These are phyloP conservation scores for Thielaviopsis punctulata DNA, from an alignment of 2,329 filamentous ascomycete genomes.

Conservation along the genomic window DNA sequence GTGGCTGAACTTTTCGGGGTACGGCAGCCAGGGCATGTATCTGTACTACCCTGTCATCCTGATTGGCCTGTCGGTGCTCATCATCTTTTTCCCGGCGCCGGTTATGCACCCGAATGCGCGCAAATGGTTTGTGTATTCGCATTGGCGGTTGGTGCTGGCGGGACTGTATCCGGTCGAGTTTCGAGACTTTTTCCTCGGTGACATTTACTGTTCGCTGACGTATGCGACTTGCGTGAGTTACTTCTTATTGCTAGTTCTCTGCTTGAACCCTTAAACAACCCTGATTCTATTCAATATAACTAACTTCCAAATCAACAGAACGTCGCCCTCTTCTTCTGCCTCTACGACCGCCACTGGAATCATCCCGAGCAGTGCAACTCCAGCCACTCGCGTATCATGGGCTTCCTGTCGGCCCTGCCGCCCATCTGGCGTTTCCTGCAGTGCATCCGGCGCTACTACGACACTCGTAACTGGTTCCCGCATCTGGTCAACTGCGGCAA, in stretches of 20 bases:
- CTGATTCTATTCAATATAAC: too few species aligned
- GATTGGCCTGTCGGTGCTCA: slow-evolving; percentile 45
- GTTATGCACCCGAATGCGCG: slow-evolving; percentile 61
- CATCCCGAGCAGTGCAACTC: slow-evolving; percentile 69
- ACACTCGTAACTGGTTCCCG: slow-evolving; percentile 76
- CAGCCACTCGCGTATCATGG: slow-evolving; percentile 61
- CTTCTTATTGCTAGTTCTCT: slow-evolving; percentile 3
- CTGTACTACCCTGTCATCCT: slow-evolving; percentile 77
- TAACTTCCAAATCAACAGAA: slow-evolving; percentile 37
- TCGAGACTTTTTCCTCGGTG: slow-evolving; percentile 89
- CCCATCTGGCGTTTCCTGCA: slow-evolving; percentile 83
- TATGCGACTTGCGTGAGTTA: slow-evolving; percentile 41
- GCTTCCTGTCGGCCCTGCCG: slow-evolving; percentile 70
- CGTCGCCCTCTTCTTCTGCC: slow-evolving; percentile 81
- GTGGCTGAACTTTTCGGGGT: slow-evolving; percentile 73
- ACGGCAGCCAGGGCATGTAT: slow-evolving; percentile 50
- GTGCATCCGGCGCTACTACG: slow-evolving; percentile 74
- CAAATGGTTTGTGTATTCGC: slow-evolving; percentile 76
- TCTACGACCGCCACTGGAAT: slow-evolving; percentile 67
- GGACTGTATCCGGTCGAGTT: slow-evolving; percentile 91
- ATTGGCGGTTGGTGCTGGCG: slow-evolving; percentile 70
- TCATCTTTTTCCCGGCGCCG: slow-evolving; percentile 62
- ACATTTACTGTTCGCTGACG: slow-evolving; percentile 92
- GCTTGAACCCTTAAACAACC: slow-evolving; percentile 13
- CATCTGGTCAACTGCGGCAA: slow-evolving; percentile 88